Evolutionary conservation across 2,329 filamentous ascomycete species (phyloP).

Genomic region (Penicillium sp.): DNA sequence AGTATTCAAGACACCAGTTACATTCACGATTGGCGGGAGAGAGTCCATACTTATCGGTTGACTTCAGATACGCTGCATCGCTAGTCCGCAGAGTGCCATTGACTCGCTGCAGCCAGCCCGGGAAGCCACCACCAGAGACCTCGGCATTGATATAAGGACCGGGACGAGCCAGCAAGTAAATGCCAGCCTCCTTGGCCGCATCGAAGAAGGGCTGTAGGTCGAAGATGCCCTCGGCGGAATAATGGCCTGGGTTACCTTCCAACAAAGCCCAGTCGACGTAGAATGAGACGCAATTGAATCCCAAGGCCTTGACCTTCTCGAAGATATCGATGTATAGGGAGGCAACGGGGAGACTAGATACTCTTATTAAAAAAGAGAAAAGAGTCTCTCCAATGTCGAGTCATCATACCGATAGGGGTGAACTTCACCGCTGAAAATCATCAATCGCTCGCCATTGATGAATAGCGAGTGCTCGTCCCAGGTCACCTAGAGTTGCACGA

Average conservation of each 20-base stretch:
- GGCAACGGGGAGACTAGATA: slow-evolving; percentile 58
- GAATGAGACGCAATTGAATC: slow-evolving; percentile 78
- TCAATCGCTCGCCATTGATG: slow-evolving; percentile 67
- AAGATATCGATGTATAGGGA: slow-evolving; percentile 71
- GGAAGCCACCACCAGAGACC: slow-evolving; percentile 73
- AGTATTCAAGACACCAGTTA: background rate
- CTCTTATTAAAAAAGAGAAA: slow-evolving; percentile 2
- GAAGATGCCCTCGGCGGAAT: slow-evolving; percentile 71
- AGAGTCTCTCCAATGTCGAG: background rate
- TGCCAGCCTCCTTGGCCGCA: slow-evolving; percentile 69
- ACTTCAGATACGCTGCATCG: slow-evolving; percentile 62
- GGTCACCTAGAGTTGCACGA: slow-evolving; percentile 51
- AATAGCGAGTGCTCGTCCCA: slow-evolving; percentile 74
- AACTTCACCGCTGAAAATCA: slow-evolving; percentile 73
- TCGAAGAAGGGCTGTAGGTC: slow-evolving; percentile 74
- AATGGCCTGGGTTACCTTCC: slow-evolving; percentile 71
- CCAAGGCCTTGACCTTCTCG: slow-evolving; percentile 78
- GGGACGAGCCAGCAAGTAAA: slow-evolving; percentile 73
- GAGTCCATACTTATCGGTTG: slow-evolving; percentile 62
- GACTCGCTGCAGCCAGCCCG: slow-evolving; percentile 75
- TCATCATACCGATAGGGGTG: slow-evolving; percentile 63
- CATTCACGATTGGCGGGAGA: background rate
- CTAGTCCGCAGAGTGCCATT: slow-evolving; percentile 65
- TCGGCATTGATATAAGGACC: slow-evolving; percentile 82
- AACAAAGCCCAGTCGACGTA: slow-evolving; percentile 78